Evolutionary conservation across 2,329 filamentous ascomycete genomes (phyloP).

Genomic region (Fusarium lyarnte): DNA sequence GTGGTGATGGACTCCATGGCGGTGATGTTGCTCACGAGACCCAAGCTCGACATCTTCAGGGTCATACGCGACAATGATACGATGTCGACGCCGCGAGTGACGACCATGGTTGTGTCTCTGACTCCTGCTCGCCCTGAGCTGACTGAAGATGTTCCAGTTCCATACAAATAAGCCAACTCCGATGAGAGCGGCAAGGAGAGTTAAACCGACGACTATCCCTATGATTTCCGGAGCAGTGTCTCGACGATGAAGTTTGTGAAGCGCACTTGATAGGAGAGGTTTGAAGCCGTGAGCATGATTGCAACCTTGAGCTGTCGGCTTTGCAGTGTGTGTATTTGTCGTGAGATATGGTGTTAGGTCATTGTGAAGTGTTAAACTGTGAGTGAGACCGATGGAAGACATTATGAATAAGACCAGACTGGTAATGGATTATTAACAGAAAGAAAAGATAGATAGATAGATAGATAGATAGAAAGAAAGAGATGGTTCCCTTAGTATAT

Average conservation of each 20-base stretch:
- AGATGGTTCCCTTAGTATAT: too few species aligned
- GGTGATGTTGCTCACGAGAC: neutral
- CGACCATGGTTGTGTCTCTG: neutral
- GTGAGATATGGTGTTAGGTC: neutral
- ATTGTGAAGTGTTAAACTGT: neutral
- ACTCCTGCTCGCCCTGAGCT: neutral
- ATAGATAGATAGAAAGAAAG: neutral
- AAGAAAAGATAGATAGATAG: too few species aligned
- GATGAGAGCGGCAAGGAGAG: constrained; percentile 10
- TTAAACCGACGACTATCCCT: constrained; percentile 20
- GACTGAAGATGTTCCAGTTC: constrained; percentile 8
- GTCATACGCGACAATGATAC: neutral
- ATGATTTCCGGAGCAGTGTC: constrained; percentile 1
- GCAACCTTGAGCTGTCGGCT: too few species aligned
- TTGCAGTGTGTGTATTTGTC: too few species aligned
- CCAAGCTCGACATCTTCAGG: neutral
- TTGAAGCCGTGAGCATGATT: neutral
- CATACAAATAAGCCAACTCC: constrained; percentile 14
- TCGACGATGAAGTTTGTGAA: constrained; percentile 9
- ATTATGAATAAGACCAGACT: neutral
- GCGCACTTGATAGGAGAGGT: neutral
- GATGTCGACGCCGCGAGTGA: neutral
- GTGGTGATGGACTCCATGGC: neutral
- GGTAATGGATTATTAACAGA: too few species aligned
- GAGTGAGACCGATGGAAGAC: constrained; percentile 1